Evolutionary conservation across 2,329 filamentous ascomycete species (phyloP), one percentile per base, ranked within the genome.

Genomic region (Seiridium unicorne): DNA sequence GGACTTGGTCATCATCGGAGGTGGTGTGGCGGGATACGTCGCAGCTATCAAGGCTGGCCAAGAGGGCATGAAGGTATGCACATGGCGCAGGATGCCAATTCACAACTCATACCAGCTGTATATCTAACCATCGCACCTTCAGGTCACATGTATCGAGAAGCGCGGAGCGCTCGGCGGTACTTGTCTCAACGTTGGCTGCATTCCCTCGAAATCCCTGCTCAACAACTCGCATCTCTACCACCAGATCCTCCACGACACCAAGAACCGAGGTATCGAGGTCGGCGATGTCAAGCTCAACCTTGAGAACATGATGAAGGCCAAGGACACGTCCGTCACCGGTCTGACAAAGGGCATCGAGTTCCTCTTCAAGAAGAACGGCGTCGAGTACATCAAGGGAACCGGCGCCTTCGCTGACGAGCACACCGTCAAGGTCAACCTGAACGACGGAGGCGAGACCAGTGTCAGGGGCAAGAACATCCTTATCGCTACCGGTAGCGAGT

Each of bases 181-280:
- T 72, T 99, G 95, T 84, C 83, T 99, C 73, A 99, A 99, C 77
- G 95, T 99, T 73, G 95, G 95, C 81, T 99, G 95, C 82, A 99
- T 99, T 75, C 95, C 95, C 68, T 99, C 95, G 67, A 99, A 99
- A 82, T 97, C 95, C 64, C 92, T 99, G 69, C 91, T 99, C 77
- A 99, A 98, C 89, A 98, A 98, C 85, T 97, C 95, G 70, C 93
- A 97, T 78, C 86, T 98, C 63, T 98, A 98, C 84, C 94, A 98
- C 83, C 90, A 93, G 80, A 90, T 97, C 73, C 87, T 96, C 63
- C 94, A 99, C 82, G 95, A 99, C 83, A 94, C 93, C 67, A 97
- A 97, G 82, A 88, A 91, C 79, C 92, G 95, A 76, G 95, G 95
- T 75, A 99, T 99, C 76, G 94, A 98, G 74, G 95, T 99, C 69